Percentiles rank a stretch among this genome's conserved stretches.
Evolutionary conservation across 495 filamentous ascomycete genomes (phyloP).

Genomic region (Neurospora africana): DNA sequence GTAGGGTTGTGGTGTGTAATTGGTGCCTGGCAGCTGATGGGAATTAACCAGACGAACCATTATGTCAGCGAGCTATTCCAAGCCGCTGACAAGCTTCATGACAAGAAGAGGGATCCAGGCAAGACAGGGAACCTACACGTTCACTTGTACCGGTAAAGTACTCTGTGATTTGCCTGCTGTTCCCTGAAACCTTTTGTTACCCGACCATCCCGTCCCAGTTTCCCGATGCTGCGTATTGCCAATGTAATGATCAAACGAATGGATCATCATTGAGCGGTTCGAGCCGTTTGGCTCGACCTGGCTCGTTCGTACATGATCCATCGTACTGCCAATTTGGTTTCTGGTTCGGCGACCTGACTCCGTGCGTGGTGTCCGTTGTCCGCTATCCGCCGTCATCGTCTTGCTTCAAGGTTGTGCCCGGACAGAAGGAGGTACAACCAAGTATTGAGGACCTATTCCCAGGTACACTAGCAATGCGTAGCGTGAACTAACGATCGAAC

Average conservation of each 20-base stretch:
- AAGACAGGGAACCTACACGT: background rate
- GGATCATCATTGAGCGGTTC: background rate
- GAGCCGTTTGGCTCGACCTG: background rate
- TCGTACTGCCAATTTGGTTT: background rate
- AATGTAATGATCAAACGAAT: background rate
- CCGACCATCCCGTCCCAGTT: background rate
- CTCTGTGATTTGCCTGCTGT: background rate
- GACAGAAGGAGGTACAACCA: background rate
- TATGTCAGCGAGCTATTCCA: background rate
- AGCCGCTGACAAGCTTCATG: background rate
- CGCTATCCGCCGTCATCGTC: background rate
- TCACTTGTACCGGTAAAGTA: background rate
- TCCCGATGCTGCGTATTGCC: background rate
- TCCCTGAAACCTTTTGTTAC: background rate
- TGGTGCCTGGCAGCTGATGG: background rate
- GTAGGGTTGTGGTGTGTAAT: background rate
- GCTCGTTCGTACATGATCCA: background rate
- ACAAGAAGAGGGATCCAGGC: background rate
- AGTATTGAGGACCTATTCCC: background rate
- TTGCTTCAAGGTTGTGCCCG: background rate
- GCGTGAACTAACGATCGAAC: background rate
- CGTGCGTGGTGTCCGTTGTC: background rate
- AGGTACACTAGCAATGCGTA: background rate
- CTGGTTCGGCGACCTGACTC: background rate
- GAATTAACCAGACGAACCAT: background rate